Base-by-base conservation (phyloP, 345 rosid genomes). In the Acer saccharum region DNA sequence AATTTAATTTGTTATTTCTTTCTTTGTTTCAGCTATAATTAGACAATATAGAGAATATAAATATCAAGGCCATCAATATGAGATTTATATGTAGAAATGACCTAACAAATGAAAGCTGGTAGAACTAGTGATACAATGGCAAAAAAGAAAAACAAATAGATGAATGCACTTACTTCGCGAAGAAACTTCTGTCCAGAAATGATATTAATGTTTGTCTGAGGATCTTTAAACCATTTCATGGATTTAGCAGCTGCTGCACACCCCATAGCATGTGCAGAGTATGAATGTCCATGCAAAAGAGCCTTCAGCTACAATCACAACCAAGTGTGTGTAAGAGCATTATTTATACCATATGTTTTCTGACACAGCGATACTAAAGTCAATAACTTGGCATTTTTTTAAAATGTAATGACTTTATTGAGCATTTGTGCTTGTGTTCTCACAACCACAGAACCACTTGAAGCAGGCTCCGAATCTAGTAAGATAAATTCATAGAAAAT, bases 241-340 rank as follows among this genome's bases (percentile, higher is more conserved):
- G 99, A 79, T 78, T 90, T 96, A 71, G 79, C 87, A 65, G 99
- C 98, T 66, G 98, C 98, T 32, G 88, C 80, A 71, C 98, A 96
- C 57, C 97, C 99, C 91, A 91, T 86, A 71, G 98, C 95, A 86
- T 96, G 98, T 69, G 97, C 99, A 55, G 96, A 69, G 81, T 95
- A 93, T 7, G 99, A 93, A 81, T 95, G 99, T 72, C 99, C 99
- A 80, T 93, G 99, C 81, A 95, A 86, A 80, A 95, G 91, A 39
- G 98, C 99, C 82, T 88, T 86, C 74, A 95, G 95, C 99, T 95
- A 79, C 81, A 83, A 78, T 76, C 73, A 84, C 52, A 84, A 75
- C 13, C 46, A 79, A 57, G 62, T 18, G 50, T 39, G 69, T 76
- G 35, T 69, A 52, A 78, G 71, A 44, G n/a, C 10, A 60, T 62